These are phyloP conservation scores for Microglena sp. DNA, from an alignment of 139 green algal genomes.

Conservation along the genomic window DNA sequence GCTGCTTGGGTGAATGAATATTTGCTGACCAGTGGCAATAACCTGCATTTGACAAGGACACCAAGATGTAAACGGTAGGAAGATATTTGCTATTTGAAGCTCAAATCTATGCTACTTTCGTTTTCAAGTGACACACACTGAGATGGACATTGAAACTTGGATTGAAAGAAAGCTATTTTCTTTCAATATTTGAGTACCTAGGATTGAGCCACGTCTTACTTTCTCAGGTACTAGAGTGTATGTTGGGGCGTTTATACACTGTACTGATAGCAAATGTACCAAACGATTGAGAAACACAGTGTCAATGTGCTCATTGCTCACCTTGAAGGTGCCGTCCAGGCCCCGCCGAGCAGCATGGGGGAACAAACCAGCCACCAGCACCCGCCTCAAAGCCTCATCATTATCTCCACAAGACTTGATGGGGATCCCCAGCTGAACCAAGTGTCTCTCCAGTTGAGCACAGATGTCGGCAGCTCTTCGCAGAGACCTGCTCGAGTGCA, in stretches of 20 bases:
- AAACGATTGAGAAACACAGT: neutral
- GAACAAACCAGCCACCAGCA: slow-evolving; percentile 67
- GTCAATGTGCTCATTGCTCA: neutral
- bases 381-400: slow-evolving; percentile 33
- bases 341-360: slow-evolving; percentile 59
- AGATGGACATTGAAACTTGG: too few species aligned
- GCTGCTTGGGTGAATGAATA: slow-evolving; percentile 70
- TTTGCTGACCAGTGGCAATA: slow-evolving; percentile 48
- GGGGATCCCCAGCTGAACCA: slow-evolving; percentile 34
- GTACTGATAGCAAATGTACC: too few species aligned
- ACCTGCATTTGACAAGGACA: slow-evolving; percentile 28
- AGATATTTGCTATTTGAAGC: too few species aligned
- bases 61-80: too few species aligned
- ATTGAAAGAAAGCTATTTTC: too few species aligned
- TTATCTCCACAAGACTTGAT: slow-evolving; percentile 43
- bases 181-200: too few species aligned
- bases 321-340: slow-evolving; percentile 57
- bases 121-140: too few species aligned
- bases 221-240: too few species aligned
- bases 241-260: too few species aligned
- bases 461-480: slow-evolving; percentile 66
- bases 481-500: slow-evolving; percentile 42
- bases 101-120: too few species aligned
- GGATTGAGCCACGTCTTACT: too few species aligned
- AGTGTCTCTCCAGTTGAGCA: slow-evolving; percentile 51